Conservation (phyloP, 768 basidiomycete species). For the Atractiella rhizophila region DNA sequence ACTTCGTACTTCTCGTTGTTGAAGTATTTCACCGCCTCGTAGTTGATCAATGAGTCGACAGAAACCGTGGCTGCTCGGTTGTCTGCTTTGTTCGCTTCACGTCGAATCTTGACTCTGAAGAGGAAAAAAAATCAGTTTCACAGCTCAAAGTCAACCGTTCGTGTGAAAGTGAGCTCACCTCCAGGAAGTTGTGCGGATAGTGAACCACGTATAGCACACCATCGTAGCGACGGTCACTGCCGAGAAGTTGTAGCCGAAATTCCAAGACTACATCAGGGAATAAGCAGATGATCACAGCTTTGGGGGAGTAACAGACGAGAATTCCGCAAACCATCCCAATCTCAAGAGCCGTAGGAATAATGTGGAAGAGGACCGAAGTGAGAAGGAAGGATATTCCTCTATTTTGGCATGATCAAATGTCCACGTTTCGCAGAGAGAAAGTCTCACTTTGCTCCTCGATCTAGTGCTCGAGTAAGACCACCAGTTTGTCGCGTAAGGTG, state of each 20-base stretch:
- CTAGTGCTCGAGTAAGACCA: conserved; percentile 83
- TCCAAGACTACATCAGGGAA: conserved; percentile 45
- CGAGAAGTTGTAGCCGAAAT: conserved; percentile 94
- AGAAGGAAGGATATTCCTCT: conserved; percentile 92
- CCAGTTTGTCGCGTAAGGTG: conserved; percentile 85
- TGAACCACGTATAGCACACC: conserved; percentile 88
- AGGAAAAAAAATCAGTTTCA: background rate
- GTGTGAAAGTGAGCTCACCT: conserved; percentile 29
- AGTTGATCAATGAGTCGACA: conserved; percentile 90
- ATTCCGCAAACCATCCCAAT: conserved; percentile 95
- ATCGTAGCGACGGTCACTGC: conserved; percentile 63
- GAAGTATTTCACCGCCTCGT: conserved; percentile 98
- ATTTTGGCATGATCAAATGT: background rate
- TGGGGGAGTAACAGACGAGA: conserved; percentile 32
- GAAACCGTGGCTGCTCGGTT: conserved; percentile 84
- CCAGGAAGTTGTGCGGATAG: conserved; percentile 86
- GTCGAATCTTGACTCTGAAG: conserved; percentile 62
- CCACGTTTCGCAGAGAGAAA: background rate
- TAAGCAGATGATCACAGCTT: background rate
- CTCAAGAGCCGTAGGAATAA: conserved; percentile 84
- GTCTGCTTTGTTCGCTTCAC: conserved; percentile 84
- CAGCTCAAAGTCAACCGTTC: background rate
- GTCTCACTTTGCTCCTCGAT: conserved; percentile 79
- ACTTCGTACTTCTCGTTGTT: conserved; percentile 89
- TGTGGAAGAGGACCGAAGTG: conserved; percentile 76